Evolutionary conservation across 2,329 filamentous ascomycete genomes (phyloP), one percentile per base, ranked within the genome.

Genomic region (Fusarium nisikadoi): DNA sequence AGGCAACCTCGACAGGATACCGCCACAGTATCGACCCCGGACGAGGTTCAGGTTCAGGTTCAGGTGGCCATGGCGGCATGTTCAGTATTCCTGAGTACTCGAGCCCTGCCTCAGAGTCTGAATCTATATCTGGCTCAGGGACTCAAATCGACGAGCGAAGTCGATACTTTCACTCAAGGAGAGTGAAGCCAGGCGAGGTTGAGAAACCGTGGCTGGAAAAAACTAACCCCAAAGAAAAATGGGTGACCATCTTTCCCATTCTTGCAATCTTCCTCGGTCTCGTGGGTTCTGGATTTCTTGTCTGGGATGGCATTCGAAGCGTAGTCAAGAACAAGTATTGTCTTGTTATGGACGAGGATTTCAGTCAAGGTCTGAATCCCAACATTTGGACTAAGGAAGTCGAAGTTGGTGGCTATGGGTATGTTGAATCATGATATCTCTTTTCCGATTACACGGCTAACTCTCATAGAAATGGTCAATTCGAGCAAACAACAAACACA

Each of bases 171-270:
- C 91, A 91, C 80, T 94, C 92, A 23, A 86, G 92, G 65, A 85
- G 92, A 68, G 88, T 95, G 38, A 88, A 86, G 79, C 93, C 94
- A 79, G 92, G 89, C 45, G 89, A 93, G 53, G 81, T 93, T 6
- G 91, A 94, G 79, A 92, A 93, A 82, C 92, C 93, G 17, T 96
- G 94, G 94, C 82, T 92, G 42, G 82, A 88, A n/a, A 91, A 90
- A 78, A 90, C 85, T 63, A 91, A 95, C 73, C 91, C 92, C 17
- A 92, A 90, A 80, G 92, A 95, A 85, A 96, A 94, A 84, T 96
- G 93, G 93, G 90, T 94, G 13, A 94, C 91, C 5, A 94, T 95
- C 70, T 87, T 97, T 63, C 93, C 93, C 5, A 78, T 94, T 45
- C 79, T 94, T 29, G 93, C 93, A 50, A 88, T 96, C 54, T 52